These are phyloP conservation scores for Lactarius hatsudake DNA, from an alignment of 768 basidiomycete genomes.

Conservation along the genomic window DNA sequence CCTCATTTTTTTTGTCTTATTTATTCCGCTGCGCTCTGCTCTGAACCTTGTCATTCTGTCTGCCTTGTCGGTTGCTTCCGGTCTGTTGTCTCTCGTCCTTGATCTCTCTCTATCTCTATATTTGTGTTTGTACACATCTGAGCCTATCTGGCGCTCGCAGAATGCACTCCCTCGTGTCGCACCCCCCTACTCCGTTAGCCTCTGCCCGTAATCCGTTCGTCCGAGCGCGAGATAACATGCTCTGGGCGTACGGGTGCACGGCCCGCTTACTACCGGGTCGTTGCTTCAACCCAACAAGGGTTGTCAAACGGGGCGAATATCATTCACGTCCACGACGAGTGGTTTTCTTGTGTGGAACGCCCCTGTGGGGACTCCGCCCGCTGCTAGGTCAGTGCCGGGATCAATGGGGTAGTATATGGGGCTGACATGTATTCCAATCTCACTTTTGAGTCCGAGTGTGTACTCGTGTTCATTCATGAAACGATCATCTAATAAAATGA, in stretches of 20 bases:
- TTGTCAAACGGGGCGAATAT: conserved; percentile 39
- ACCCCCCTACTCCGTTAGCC: background rate
- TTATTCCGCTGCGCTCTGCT: conserved; percentile 7
- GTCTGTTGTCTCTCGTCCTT: conserved; percentile 7
- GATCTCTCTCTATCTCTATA: conserved; percentile 7
- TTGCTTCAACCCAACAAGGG: background rate
- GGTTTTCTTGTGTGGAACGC: conserved; percentile 38
- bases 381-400: conserved; percentile 73
- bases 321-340: conserved; percentile 37
- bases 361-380: conserved; percentile 81
- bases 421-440: conserved; percentile 48
- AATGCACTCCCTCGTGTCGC: conserved; percentile 11
- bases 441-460: background rate
- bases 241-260: conserved; percentile 21
- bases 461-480: too few relatives aligned
- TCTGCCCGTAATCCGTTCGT: conserved; percentile 15
- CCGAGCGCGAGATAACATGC: conserved; percentile 16
- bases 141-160: background rate
- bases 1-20: conserved; percentile 4
- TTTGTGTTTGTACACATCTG: conserved; percentile 17
- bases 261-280: conserved; percentile 23
- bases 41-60: background rate
- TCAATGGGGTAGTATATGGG: conserved; percentile 76
- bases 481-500: background rate
- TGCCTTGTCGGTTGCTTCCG: background rate